phyloP scores from a whole-genome alignment of 345 rosid species.

The Linum lewisii region DNA sequence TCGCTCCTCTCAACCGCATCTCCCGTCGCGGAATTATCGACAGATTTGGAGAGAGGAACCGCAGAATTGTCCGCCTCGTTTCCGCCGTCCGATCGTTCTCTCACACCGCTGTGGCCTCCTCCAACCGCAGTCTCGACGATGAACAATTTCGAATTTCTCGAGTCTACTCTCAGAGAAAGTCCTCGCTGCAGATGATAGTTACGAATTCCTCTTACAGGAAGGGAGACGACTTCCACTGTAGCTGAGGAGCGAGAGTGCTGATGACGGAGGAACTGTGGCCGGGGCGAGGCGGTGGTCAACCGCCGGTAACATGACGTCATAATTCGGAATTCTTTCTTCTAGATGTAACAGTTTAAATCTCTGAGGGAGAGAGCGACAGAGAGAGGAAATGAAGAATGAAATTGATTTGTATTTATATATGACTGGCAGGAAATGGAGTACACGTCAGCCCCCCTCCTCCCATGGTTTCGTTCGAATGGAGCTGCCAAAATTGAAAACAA shows the following conservation, averaged over 20 bases:
- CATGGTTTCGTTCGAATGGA: background rate
- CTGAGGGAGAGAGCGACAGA: slow-evolving; percentile 4
- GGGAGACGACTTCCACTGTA: slow-evolving; percentile 18
- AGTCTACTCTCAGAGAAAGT: slow-evolving; percentile 22
- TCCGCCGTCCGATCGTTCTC: slow-evolving; percentile 36
- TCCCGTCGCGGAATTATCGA: background rate
- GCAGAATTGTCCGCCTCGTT: slow-evolving; percentile 17
- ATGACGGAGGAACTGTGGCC: background rate
- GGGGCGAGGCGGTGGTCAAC: slow-evolving; percentile 23
- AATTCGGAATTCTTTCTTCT: background rate
- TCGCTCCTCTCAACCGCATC: background rate
- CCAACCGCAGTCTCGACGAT: slow-evolving; percentile 23
- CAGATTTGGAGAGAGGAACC: slow-evolving; percentile 30
- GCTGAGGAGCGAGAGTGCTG: slow-evolving; percentile 18
- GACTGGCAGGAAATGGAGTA: background rate
- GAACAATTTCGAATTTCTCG: slow-evolving; percentile 19
- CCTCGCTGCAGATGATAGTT: slow-evolving; percentile 17
- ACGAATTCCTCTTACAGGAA: slow-evolving; percentile 16
- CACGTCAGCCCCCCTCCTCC: background rate
- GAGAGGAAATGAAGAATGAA: background rate
- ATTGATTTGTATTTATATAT: background rate
- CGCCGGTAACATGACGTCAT: slow-evolving; percentile 55
- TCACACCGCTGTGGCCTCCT: slow-evolving; percentile 13
- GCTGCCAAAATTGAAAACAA: background rate
- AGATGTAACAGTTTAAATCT: background rate